Evolutionary conservation across 2,329 filamentous ascomycete species (phyloP).

Genomic region (Botrytis squamosa): DNA sequence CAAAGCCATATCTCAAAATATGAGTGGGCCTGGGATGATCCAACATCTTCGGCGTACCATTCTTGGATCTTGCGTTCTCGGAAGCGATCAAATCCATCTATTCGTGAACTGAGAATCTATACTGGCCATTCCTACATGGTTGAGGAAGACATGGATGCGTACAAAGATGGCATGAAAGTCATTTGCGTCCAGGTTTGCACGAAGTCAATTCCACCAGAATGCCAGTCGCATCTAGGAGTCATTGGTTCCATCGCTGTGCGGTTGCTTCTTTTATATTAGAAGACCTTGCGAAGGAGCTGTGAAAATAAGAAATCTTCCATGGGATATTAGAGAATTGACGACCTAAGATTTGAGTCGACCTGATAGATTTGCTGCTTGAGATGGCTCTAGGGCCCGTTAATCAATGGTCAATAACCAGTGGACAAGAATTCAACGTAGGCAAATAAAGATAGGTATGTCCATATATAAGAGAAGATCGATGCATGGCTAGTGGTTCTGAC

Average conservation of each 20-base stretch:
- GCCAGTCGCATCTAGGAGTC: constrained; percentile 49
- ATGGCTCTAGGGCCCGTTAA: too few species aligned
- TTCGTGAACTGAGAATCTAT: constrained; percentile 51
- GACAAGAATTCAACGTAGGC: too few species aligned
- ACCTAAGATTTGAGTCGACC: too few species aligned
- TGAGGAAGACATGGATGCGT: constrained; percentile 49
- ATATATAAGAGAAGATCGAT: neutral
- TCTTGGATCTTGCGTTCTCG: constrained; percentile 53
- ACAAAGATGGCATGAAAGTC: constrained; percentile 46
- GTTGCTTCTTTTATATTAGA: constrained; percentile 28
- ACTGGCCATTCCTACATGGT: constrained; percentile 51
- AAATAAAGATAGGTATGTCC: neutral
- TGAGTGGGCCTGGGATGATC: constrained; percentile 46
- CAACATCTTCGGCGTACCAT: constrained; percentile 45
- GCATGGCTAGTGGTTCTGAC: neutral
- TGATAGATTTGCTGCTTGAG: too few species aligned
- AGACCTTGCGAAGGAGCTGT: constrained; percentile 29
- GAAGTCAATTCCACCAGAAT: constrained; percentile 52
- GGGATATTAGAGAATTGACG: constrained; percentile 29
- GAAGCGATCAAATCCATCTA: constrained; percentile 49
- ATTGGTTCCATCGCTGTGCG: constrained; percentile 39
- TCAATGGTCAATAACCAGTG: too few species aligned
- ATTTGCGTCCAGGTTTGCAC: constrained; percentile 45
- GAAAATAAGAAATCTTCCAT: constrained; percentile 35
- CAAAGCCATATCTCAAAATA: constrained; percentile 19